Conservation (phyloP, 331 rosid genomes). For the Acacia concinna region DNA sequence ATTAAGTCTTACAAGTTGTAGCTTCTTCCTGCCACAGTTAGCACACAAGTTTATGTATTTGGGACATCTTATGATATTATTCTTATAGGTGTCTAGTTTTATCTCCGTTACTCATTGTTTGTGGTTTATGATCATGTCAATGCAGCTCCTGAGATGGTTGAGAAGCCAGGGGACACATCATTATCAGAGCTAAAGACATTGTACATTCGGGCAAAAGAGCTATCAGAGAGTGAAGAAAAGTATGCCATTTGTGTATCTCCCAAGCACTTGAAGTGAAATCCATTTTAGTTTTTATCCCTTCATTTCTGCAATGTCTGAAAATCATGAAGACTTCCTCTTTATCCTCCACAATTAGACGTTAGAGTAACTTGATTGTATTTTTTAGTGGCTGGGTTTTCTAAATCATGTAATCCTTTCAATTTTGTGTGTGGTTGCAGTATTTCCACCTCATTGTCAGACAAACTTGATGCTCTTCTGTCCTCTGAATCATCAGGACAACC, state of each 20-base stretch:
- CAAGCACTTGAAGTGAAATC: conserved; percentile 18
- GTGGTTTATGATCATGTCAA: conserved; percentile 27
- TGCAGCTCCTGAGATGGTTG: conserved; percentile 94
- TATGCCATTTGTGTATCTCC: conserved; percentile 30
- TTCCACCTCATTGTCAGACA: conserved; percentile 54
- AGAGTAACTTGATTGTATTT: neutral
- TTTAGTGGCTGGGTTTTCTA: conserved; percentile 27
- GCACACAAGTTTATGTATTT: neutral
- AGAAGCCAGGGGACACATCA: conserved; percentile 95
- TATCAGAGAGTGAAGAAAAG: conserved; percentile 78
- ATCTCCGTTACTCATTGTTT: conserved; percentile 5
- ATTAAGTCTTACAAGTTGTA: neutral
- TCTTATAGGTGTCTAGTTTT: neutral
- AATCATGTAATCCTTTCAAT: conserved; percentile 17
- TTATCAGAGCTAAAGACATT: conserved; percentile 60
- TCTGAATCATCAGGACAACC: conserved; percentile 77
- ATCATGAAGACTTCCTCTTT: conserved; percentile 9
- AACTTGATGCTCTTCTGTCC: conserved; percentile 78
- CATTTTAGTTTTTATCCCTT: conserved; percentile 6
- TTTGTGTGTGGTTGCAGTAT: conserved; percentile 55
- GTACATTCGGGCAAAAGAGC: conserved; percentile 81
- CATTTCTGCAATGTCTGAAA: neutral
- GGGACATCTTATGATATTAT: neutral
- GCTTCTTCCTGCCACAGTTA: neutral
- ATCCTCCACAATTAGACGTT: neutral